These are phyloP conservation scores for Paralagenidium karlingii DNA, from an alignment of 352 stramenopile genomes.

Conservation along the genomic window DNA sequence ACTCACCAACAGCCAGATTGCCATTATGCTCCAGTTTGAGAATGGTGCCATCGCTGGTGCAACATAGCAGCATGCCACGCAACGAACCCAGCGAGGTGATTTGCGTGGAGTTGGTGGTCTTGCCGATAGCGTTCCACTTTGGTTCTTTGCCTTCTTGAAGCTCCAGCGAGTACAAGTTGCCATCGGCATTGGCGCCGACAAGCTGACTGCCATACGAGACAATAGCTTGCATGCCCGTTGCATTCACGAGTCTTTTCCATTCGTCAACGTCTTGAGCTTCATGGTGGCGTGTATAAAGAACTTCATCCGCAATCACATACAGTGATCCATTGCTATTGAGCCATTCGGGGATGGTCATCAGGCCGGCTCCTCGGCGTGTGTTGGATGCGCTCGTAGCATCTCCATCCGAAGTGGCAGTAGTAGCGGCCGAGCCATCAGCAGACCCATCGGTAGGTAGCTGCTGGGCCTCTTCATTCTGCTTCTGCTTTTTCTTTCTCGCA, in stretches of 20 bases:
- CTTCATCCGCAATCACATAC: slow-evolving; percentile 35
- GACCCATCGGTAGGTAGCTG: neutral
- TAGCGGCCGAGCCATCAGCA: too few relatives aligned
- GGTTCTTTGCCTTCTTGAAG: slow-evolving; percentile 11
- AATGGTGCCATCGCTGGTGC: slow-evolving; percentile 38
- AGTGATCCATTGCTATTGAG: slow-evolving; percentile 67
- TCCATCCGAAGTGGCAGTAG: slow-evolving; percentile 9
- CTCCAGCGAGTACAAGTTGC: slow-evolving; percentile 36
- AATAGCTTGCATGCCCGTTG: slow-evolving; percentile 32
- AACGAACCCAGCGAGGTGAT: slow-evolving; percentile 57
- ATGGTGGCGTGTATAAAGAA: slow-evolving; percentile 48
- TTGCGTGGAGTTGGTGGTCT: slow-evolving; percentile 14
- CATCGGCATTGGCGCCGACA: slow-evolving; percentile 39
- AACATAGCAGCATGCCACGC: slow-evolving; percentile 46
- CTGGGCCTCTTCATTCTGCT: neutral
- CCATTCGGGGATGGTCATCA: slow-evolving; percentile 45
- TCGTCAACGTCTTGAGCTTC: slow-evolving; percentile 16
- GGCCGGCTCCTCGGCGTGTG: too few relatives aligned
- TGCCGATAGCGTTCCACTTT: slow-evolving; percentile 37
- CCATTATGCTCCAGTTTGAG: slow-evolving; percentile 54
- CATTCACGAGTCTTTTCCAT: slow-evolving; percentile 33
- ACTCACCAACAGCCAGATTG: slow-evolving; percentile 41
- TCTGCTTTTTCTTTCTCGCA: slow-evolving; percentile 45
- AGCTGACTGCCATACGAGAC: slow-evolving; percentile 69
- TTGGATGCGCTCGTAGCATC: too few relatives aligned